Base-by-base conservation (phyloP, 192 early-diverging fungal genomes). In the Umbelopsis ramanniana region DNA sequence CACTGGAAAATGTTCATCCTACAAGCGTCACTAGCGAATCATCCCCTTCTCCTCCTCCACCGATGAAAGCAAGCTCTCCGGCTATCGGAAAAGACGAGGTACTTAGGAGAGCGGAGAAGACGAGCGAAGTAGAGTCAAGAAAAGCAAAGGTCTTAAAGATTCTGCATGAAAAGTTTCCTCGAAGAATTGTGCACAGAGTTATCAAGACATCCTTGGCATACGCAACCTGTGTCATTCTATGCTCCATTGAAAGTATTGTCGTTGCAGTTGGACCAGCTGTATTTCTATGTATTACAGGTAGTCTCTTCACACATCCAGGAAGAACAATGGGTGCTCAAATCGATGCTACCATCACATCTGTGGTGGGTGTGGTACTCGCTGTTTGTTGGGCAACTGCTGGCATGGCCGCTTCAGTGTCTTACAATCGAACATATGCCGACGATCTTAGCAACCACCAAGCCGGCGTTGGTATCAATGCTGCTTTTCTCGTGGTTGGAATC, bases 311-410 rank as follows among this genome's bases (percentile, higher is more conserved):
- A 22, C 84, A 86, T 23, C 84, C 84, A 17, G 71, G 77, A 37
- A 75, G 84, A 40, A 83, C 79, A 3, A 76, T 84, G 67, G 85
- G 85, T 3, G 79, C 85, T 8, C 83, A 84, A 48, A 66, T 86
- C 8, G 85, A 86, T 23, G 78, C 82, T 0, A 83, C 85, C 4
- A 38, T 86, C 0, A 82, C 82, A 17, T 70, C 79, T 29, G 66
- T 79, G 2, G 33, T 86, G 14, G 85, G 85, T 52, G 72, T 69
- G 3, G 54, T 79, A 15, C 43, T 78, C 3, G 83, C 77, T 7
- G 77, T 84, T 1, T 11, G 63, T 2, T 84, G 78, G 77, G 71
- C 82, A 46, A 37, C 77, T 21, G 81, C 83, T 0, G 82, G 76
- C 11, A 72, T 83, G 21, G 71, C 55, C 2, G 72, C 76, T 4